A percentile compares a stretch with the other conserved stretches of the same genome.
Conservation (phyloP, 2,329 filamentous ascomycete genomes). For the Diaporthe batatas region DNA sequence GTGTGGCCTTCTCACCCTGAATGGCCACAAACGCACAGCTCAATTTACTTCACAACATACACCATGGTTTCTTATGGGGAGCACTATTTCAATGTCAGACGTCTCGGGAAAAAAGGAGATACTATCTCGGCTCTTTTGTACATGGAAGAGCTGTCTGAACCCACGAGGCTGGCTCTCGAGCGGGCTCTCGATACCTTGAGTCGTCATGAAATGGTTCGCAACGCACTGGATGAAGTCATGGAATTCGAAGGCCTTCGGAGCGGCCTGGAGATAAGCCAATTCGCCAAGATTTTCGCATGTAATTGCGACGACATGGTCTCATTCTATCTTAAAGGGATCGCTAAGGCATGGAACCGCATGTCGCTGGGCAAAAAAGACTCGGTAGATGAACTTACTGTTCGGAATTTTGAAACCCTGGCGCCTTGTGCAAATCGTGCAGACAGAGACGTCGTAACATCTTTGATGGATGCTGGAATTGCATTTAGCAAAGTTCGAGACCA, state of each 20-base stretch:
- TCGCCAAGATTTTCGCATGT: neutral
- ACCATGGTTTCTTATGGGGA: too few relatives aligned
- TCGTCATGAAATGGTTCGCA: neutral
- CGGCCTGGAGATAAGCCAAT: neutral
- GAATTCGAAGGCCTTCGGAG: neutral
- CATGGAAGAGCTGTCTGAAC: neutral
- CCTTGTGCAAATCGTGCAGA: neutral
- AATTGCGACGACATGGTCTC: neutral
- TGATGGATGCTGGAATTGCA: neutral
- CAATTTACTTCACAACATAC: too few relatives aligned
- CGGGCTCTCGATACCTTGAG: neutral
- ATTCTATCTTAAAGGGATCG: neutral
- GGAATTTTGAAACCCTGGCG: neutral
- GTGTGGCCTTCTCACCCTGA: too few relatives aligned
- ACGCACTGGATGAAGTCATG: neutral
- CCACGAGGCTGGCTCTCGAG: too few relatives aligned
- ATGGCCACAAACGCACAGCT: too few relatives aligned
- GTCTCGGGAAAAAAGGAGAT: neutral
- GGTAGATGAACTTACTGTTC: neutral
- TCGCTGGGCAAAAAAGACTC: too few relatives aligned
- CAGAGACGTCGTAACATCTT: neutral
- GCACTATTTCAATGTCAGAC: neutral
- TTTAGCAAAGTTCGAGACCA: neutral
- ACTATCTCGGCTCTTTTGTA: neutral
- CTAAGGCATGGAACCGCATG: neutral